Conservation (phyloP, 2,329 filamentous ascomycete genomes). For the Diaporthe australafricana region DNA sequence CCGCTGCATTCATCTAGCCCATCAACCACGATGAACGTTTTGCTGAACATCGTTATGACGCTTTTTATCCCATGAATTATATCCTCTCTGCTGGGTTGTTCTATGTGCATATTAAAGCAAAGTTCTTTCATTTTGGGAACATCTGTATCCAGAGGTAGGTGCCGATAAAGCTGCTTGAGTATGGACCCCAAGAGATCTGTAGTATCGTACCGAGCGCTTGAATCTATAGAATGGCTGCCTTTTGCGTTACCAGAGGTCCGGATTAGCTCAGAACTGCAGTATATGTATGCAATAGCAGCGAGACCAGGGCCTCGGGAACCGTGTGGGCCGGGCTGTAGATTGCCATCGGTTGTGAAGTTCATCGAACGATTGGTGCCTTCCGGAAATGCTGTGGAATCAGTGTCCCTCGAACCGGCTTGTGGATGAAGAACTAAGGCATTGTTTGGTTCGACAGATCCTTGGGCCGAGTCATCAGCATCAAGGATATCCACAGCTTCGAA, state of each 20-base stretch:
- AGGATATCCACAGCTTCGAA: background rate
- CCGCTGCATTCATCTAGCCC: conserved; percentile 25
- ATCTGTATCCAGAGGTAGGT: background rate
- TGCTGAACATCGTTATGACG: background rate
- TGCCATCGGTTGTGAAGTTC: background rate
- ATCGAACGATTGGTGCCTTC: background rate
- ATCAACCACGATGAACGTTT: conserved; percentile 14
- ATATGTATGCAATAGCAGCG: conserved; percentile 4
- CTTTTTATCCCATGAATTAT: background rate
- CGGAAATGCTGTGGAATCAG: background rate
- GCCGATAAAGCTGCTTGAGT: conserved; percentile 10
- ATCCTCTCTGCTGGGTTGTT: background rate
- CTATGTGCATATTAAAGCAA: background rate
- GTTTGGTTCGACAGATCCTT: background rate
- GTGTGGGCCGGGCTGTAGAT: background rate
- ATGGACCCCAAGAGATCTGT: conserved; percentile 1
- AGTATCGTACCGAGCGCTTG: background rate
- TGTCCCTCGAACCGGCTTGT: background rate
- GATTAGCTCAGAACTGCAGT: conserved; percentile 9
- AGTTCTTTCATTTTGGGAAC: background rate
- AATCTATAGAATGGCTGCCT: background rate
- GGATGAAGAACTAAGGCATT: background rate
- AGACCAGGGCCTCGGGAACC: background rate
- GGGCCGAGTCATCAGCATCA: background rate
- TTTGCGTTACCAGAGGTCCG: background rate